phyloP scores from a whole-genome alignment of 495 filamentous ascomycete genomes.

The Aeminium ludgeri region DNA sequence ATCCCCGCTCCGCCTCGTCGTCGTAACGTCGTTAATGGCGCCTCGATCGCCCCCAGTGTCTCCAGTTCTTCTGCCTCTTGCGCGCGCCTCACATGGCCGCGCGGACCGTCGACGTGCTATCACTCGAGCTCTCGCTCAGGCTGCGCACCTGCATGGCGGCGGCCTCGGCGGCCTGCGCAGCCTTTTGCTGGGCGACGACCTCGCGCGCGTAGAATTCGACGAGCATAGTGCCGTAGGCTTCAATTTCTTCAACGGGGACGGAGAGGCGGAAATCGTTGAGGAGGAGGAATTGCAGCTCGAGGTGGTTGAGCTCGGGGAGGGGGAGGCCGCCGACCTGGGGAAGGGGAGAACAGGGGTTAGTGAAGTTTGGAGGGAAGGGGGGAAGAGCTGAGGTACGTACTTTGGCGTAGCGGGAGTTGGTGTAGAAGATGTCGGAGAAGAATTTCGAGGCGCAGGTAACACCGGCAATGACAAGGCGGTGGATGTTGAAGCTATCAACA shows the following conservation, averaged over 20 bases:
- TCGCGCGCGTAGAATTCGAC: slow-evolving; percentile 96
- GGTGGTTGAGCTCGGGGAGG: slow-evolving; percentile 89
- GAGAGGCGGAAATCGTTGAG: slow-evolving; percentile 95
- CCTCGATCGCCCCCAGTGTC: too few relatives aligned
- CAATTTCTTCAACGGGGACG: slow-evolving; percentile 84
- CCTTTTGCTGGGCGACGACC: slow-evolving; percentile 50
- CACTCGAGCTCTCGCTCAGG: slow-evolving; percentile 14
- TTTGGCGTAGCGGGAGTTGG: slow-evolving; percentile 98
- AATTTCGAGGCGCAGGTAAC: slow-evolving; percentile 99
- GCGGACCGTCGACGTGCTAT: slow-evolving; percentile 14
- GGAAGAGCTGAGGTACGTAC: slow-evolving; percentile 31
- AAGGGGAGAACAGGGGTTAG: slow-evolving; percentile 2
- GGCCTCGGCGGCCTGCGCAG: slow-evolving; percentile 6
- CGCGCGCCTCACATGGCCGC: neutral
- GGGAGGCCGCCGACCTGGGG: slow-evolving; percentile 82
- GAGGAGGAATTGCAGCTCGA: slow-evolving; percentile 91
- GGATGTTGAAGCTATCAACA: slow-evolving; percentile 98
- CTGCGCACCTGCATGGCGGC: slow-evolving; percentile 9
- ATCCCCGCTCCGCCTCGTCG: too few relatives aligned
- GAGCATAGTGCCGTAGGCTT: slow-evolving; percentile 96
- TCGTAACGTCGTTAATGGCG: too few relatives aligned
- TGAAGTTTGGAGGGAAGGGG: neutral
- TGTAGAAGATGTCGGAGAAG: slow-evolving; percentile 99
- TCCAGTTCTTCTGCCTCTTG: too few relatives aligned
- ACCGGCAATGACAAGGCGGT: slow-evolving; percentile 88